A percentile compares a stretch with the other conserved stretches of the same genome.
These are phyloP conservation scores for Scheffersomyces parashehatae DNA, from an alignment of 1,139 yeast species.

Conservation along the genomic window DNA sequence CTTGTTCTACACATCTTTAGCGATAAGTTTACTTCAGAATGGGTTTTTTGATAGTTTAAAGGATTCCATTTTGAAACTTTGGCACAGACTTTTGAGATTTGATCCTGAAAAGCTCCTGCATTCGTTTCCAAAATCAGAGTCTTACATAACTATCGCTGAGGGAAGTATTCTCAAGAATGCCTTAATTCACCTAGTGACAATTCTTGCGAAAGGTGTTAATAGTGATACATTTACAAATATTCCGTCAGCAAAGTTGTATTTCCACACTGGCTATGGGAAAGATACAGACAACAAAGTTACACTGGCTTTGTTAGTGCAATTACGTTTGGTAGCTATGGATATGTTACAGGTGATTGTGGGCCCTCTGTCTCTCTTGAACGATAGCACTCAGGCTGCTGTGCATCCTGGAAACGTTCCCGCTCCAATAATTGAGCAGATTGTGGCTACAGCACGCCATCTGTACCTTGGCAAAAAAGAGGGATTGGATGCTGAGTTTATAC, in stretches of 20 bases:
- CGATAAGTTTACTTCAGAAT: conserved; percentile 46
- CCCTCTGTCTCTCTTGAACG: conserved; percentile 12
- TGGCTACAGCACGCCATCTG: conserved; percentile 35
- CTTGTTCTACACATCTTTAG: conserved; percentile 43
- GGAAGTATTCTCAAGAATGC: conserved; percentile 43
- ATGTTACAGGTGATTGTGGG: conserved; percentile 33
- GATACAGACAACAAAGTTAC: conserved; percentile 21
- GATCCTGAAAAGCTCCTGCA: conserved; percentile 23
- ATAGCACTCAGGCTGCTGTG: neutral
- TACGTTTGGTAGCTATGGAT: conserved; percentile 38
- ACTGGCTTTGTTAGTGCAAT: conserved; percentile 40
- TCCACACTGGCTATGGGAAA: conserved; percentile 21
- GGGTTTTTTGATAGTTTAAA: conserved; percentile 39
- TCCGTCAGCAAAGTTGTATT: conserved; percentile 27
- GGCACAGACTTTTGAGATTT: conserved; percentile 20
- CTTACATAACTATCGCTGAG: conserved; percentile 35
- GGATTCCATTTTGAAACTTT: conserved; percentile 21
- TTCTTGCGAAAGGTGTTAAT: conserved; percentile 40
- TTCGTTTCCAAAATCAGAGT: conserved; percentile 25
- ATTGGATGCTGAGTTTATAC: conserved; percentile 36
- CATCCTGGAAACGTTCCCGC: conserved; percentile 11
- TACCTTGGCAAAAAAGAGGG: conserved; percentile 25
- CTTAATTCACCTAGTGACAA: conserved; percentile 39
- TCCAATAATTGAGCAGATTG: conserved; percentile 35
- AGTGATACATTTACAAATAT: conserved; percentile 22